These are phyloP conservation scores for Tricholomella constricta DNA, from an alignment of 768 basidiomycete genomes.

Conservation along the genomic window DNA sequence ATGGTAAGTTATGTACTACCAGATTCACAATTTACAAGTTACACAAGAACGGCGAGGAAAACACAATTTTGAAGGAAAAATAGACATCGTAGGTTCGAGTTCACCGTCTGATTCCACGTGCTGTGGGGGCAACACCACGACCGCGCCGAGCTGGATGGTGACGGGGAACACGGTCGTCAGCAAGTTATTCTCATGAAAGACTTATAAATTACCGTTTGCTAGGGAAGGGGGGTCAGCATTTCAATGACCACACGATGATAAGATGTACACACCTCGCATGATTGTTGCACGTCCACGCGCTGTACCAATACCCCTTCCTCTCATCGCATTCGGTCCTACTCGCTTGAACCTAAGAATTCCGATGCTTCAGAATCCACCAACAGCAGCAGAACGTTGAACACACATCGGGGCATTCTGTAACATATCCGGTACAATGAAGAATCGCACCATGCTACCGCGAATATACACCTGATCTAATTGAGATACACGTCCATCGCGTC, in stretches of 20 bases:
- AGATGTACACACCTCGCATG: conserved; percentile 78
- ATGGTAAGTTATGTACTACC: conserved; percentile 7
- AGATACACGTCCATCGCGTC: conserved; percentile 96
- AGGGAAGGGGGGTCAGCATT: conserved; percentile 22
- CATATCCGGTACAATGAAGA: conserved; percentile 99
- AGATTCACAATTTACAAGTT: conserved; percentile 17
- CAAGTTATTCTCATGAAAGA: not conserved
- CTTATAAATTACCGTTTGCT: conserved; percentile 69
- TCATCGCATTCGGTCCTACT: conserved; percentile 97
- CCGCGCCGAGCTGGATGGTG: conserved; percentile 73
- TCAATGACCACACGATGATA: conserved; percentile 10
- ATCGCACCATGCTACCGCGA: conserved; percentile 95
- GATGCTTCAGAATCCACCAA: not conserved
- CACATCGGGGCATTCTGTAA: conserved; percentile 98
- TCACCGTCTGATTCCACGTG: conserved; percentile 84
- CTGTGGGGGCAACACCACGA: conserved; percentile 71
- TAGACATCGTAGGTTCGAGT: not conserved
- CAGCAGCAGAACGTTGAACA: conserved; percentile 31
- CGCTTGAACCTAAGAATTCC: conserved; percentile 86
- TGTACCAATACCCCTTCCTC: conserved; percentile 98
- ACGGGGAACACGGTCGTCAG: conserved; percentile 9
- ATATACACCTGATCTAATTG: conserved; percentile 99
- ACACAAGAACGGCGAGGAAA: conserved; percentile 5
- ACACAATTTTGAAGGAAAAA: conserved; percentile 1
- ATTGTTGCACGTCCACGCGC: conserved; percentile 98